Percentiles rank a stretch among this genome's conserved stretches.
Evolutionary conservation across 2,329 filamentous ascomycete genomes (phyloP).

Genomic region (Fusarium protoensiforme): DNA sequence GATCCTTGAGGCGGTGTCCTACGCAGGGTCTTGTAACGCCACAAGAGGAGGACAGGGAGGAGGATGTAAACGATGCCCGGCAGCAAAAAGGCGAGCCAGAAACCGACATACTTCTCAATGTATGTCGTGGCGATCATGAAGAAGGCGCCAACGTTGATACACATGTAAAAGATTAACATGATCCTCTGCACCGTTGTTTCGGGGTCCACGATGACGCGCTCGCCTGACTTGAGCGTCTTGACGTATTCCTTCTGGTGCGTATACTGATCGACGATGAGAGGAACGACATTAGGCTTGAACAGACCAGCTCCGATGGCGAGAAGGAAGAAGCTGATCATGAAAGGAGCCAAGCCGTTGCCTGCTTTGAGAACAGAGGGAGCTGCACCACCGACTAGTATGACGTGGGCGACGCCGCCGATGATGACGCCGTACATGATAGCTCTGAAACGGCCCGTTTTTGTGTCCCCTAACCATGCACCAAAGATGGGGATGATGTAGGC

Average conservation of each 20-base stretch:
- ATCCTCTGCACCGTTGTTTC: neutral
- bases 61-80: conserved; percentile 60
- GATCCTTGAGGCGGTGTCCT: conserved; percentile 72
- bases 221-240: conserved; percentile 59
- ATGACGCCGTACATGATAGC: conserved; percentile 78
- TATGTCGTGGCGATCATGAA: neutral
- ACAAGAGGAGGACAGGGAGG: conserved; percentile 67
- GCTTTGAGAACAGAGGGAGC: conserved; percentile 56
- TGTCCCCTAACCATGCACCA: conserved; percentile 70
- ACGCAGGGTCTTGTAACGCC: conserved; percentile 68
- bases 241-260: conserved; percentile 58
- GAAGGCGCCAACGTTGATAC: neutral
- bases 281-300: conserved; percentile 80
- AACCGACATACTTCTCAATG: neutral
- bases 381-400: conserved; percentile 74
- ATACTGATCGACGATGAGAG: conserved; percentile 75
- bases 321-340: conserved; percentile 69
- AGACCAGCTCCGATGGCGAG: conserved; percentile 70
- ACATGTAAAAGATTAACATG: conserved; percentile 1
- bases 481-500: conserved; percentile 68
- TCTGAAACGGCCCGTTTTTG: conserved; percentile 75
- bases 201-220: conserved; percentile 41
- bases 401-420: conserved; percentile 74
- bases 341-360: conserved; percentile 61
- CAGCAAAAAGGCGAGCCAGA: conserved; percentile 53